These are phyloP conservation scores for Colletotrichum lupini DNA, from an alignment of 2,329 filamentous ascomycete species.

Conservation along the genomic window DNA sequence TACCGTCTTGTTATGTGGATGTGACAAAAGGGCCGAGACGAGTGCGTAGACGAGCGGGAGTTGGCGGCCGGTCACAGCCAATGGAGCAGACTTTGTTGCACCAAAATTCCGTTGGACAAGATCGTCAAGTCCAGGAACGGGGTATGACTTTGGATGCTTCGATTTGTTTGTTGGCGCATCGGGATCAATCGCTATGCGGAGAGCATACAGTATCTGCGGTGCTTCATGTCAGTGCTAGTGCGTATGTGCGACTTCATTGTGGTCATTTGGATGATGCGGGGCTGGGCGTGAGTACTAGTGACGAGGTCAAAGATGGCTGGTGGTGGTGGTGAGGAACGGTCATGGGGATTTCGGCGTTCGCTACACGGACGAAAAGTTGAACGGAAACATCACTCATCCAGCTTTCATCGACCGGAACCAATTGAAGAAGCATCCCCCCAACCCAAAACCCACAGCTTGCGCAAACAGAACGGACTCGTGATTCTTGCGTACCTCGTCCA, in stretches of 20 bases:
- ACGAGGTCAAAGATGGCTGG: background rate
- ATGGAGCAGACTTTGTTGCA: constrained; percentile 56
- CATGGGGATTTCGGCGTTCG: constrained; percentile 39
- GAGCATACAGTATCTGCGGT: constrained; percentile 42
- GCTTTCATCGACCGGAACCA: background rate
- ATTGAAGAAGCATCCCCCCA: background rate
- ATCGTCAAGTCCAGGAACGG: constrained; percentile 58
- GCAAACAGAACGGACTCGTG: background rate
- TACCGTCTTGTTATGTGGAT: constrained; percentile 60
- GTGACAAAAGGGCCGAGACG: constrained; percentile 60
- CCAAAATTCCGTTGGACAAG: constrained; percentile 60
- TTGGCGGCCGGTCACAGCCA: constrained; percentile 64
- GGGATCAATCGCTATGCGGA: constrained; percentile 37
- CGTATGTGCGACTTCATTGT: background rate
- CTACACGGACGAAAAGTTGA: background rate
- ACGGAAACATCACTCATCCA: constrained; percentile 16
- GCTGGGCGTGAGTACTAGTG: background rate
- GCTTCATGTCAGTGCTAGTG: constrained; percentile 33
- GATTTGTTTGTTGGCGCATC: constrained; percentile 15
- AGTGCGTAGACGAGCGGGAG: constrained; percentile 68
- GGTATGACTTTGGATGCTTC: constrained; percentile 45
- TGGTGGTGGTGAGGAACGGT: constrained; percentile 36
- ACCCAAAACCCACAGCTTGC: background rate
- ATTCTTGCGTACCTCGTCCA: constrained; percentile 66
- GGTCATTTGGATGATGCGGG: background rate